Evolutionary conservation across 2,329 filamentous ascomycete genomes (phyloP), one percentile per base, ranked within the genome.

Genomic region (Phaeosphaeria sp.): DNA sequence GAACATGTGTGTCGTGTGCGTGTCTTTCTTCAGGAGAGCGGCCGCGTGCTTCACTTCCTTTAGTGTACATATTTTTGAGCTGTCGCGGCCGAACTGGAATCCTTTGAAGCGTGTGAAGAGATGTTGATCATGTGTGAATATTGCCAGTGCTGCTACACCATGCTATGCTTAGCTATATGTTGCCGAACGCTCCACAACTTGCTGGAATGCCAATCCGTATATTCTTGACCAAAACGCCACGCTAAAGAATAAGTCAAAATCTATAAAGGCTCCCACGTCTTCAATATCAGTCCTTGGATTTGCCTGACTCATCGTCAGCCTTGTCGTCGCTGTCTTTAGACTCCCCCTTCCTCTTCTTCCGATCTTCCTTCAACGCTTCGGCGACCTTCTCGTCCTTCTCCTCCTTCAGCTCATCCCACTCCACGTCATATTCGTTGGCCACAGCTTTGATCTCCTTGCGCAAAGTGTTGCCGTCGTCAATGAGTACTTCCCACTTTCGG

Each of bases 351-450:
- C 72, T 70, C 62, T 68, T 76, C 62, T 71, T 60, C 22, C 82
- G 67, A 27, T 85, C 81, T 41, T 85, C 78, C 60, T 79, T 80
- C 59, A 87, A 68, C 6, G 82, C 84, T 60, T 85, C 77, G 2
- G 79, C 81, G 20, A 87, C 84, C 55, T 76, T 79, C 62, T 90
- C 86, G n/a, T 85, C 85, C 13, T 87, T 87, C 51, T 94, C 86
- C 64, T 96, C 91, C 61, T 81, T 81, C 59, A 83, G 84, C 79
- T 95, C 92, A 68, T 96, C 87, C 91, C 92, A 97, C 51, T 94
- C 91, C 7, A 93, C 91, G 67, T 96, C 92, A 74, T 97, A 97
- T 77, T 97, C 92, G 33, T 88, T 86, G 0, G 93, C 92, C 9
- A 96, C 86, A 17, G 84, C 83, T 77, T 90, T 90, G 75, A 97